phyloP scores from a whole-genome alignment of 2,329 filamentous ascomycete species.

The Alternaria burnsii region DNA sequence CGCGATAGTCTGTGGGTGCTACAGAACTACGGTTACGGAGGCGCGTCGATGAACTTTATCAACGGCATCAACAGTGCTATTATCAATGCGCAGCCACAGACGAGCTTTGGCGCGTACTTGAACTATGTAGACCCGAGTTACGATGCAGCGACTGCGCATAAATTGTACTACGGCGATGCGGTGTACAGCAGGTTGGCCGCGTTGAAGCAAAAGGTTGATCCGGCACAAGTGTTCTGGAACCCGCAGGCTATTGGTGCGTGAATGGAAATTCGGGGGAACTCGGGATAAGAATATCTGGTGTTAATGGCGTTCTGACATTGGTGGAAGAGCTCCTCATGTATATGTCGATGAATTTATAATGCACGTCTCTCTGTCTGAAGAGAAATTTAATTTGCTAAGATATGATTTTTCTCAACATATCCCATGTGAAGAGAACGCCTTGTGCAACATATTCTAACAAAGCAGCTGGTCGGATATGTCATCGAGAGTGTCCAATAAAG shows the following conservation, averaged over 20 bases:
- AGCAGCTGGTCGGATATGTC: too few species aligned
- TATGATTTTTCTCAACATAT: too few species aligned
- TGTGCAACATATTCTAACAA: too few species aligned
- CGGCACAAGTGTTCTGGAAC: constrained; percentile 50
- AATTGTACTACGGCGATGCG: constrained; percentile 59
- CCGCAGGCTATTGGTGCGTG: constrained; percentile 48
- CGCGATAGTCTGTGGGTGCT: constrained; percentile 50
- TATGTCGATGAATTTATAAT: too few species aligned
- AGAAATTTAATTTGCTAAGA: too few species aligned
- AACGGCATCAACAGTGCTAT: constrained; percentile 55
- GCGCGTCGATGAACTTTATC: constrained; percentile 46
- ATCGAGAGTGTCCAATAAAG: too few species aligned
- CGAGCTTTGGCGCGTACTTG: constrained; percentile 60
- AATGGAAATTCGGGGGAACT: neutral
- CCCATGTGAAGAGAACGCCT: too few species aligned
- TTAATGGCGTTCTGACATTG: neutral
- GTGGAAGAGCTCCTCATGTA: constrained; percentile 1
- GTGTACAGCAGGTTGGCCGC: constrained; percentile 40
- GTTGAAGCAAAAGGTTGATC: constrained; percentile 38
- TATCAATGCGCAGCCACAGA: constrained; percentile 48
- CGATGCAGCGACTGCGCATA: constrained; percentile 57
- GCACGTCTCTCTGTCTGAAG: too few species aligned
- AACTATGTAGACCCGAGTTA: constrained; percentile 64
- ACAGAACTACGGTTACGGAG: constrained; percentile 47
- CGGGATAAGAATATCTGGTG: neutral